These are phyloP conservation scores for Neurospora cerealis DNA, from an alignment of 495 filamentous ascomycete genomes.

Conservation along the genomic window DNA sequence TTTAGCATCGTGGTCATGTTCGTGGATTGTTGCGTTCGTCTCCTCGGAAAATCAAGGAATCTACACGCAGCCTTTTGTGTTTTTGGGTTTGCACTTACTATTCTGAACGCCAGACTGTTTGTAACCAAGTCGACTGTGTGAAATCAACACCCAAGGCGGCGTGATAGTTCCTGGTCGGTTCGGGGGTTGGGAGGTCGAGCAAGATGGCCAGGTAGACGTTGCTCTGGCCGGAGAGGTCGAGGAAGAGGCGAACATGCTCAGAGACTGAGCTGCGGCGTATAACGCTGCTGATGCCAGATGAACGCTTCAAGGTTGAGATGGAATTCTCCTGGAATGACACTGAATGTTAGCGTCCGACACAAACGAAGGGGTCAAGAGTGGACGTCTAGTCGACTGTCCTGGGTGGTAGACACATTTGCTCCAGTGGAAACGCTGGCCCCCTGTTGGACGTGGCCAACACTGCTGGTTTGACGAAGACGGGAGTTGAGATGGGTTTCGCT, in stretches of 20 bases:
- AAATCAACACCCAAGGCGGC: not conserved
- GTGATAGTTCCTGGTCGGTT: too few relatives aligned
- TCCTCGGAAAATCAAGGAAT: too few relatives aligned
- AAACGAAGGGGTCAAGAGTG: not conserved
- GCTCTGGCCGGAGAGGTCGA: not conserved
- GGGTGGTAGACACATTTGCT: not conserved
- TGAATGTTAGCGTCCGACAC: not conserved
- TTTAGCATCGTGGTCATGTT: not conserved
- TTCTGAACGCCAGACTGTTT: too few relatives aligned
- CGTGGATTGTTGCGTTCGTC: not conserved
- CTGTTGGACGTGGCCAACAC: not conserved
- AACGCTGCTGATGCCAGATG: not conserved
- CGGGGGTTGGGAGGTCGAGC: too few relatives aligned
- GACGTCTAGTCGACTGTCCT: not conserved
- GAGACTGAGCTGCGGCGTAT: not conserved
- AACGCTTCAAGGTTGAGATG: not conserved
- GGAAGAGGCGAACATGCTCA: not conserved
- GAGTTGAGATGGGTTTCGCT: not conserved
- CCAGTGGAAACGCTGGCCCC: not conserved
- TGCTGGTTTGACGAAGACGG: not conserved
- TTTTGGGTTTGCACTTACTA: too few relatives aligned
- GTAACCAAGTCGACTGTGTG: not conserved
- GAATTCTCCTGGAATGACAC: not conserved
- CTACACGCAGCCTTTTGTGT: too few relatives aligned
- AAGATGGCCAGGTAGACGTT: not conserved